These are phyloP conservation scores for Ustilago bromivora DNA, from an alignment of 1,284 basidiomycete genomes.

Conservation along the genomic window DNA sequence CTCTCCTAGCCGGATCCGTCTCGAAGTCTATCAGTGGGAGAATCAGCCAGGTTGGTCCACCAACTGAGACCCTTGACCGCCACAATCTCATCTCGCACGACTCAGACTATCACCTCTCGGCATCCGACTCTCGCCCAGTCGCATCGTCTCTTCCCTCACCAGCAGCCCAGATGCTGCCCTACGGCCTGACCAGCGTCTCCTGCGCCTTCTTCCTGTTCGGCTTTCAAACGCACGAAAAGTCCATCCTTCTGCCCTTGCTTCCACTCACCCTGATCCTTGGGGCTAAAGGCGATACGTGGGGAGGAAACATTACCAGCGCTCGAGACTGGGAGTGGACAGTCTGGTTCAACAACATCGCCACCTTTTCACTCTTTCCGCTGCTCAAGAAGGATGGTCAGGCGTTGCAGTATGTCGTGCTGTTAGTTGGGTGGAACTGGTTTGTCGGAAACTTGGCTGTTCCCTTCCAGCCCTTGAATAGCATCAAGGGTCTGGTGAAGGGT, in stretches of 20 bases:
- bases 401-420: constrained; percentile 78
- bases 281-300: constrained; percentile 71
- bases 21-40: constrained; percentile 30
- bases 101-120: constrained; percentile 61
- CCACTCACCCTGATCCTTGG: constrained; percentile 84
- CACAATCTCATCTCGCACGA: constrained; percentile 43
- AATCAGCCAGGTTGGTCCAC: constrained; percentile 13
- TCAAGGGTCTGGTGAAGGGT: constrained; percentile 10
- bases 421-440: constrained; percentile 82
- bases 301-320: constrained; percentile 71
- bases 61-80: constrained; percentile 12
- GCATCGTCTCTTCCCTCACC: constrained; percentile 76
- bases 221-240: constrained; percentile 95
- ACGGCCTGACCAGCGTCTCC: constrained; percentile 64
- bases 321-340: constrained; percentile 80
- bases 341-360: constrained; percentile 84
- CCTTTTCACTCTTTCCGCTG: constrained; percentile 91
- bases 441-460: constrained; percentile 73
- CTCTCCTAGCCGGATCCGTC: constrained; percentile 53
- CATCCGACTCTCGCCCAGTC: constrained; percentile 72
- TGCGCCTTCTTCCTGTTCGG: constrained; percentile 94
- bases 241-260: constrained; percentile 85
- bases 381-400: constrained; percentile 83
- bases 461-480: constrained; percentile 19
- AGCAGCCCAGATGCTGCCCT: constrained; percentile 71